Evolutionary conservation across 2,329 filamentous ascomycete species (phyloP).

Genomic region (Coniella lustricola): DNA sequence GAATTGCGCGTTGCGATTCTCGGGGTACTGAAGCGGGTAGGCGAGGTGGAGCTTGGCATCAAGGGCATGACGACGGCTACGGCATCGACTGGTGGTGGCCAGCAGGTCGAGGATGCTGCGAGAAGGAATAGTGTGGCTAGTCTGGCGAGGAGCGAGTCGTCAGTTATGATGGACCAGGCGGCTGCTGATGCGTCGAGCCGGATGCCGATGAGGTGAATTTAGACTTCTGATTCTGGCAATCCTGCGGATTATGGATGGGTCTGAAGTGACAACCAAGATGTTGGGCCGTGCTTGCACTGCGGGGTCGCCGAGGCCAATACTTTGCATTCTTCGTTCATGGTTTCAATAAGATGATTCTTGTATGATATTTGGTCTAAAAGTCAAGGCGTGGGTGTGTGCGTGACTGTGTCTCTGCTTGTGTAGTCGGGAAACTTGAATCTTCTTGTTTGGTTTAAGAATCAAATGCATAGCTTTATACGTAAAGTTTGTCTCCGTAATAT

Average conservation of each 20-base stretch:
- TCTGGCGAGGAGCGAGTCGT: constrained; percentile 10
- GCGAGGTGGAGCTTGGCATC: constrained; percentile 64
- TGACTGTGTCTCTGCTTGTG: neutral
- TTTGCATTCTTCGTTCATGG: no score
- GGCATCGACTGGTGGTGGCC: constrained; percentile 3
- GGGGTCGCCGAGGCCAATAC: no score
- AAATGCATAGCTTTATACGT: no score
- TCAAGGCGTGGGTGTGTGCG: constrained; percentile 18
- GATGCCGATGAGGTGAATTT: constrained; percentile 3
- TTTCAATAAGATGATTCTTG: constrained; percentile 1
- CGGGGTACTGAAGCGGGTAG: constrained; percentile 70
- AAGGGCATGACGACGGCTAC: constrained; percentile 35
- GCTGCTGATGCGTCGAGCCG: constrained; percentile 23
- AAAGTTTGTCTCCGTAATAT: no score
- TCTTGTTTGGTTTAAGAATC: no score
- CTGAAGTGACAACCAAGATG: no score
- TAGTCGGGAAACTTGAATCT: no score
- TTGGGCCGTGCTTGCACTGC: no score
- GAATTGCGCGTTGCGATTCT: constrained; percentile 77
- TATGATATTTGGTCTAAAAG: neutral
- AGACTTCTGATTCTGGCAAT: neutral
- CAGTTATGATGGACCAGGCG: constrained; percentile 16
- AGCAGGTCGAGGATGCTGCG: constrained; percentile 18
- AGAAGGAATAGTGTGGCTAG: constrained; percentile 37
- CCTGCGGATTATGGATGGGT: no score